phyloP scores from a whole-genome alignment of 177 flowering plant genomes.

The Vitis hybrid region DNA sequence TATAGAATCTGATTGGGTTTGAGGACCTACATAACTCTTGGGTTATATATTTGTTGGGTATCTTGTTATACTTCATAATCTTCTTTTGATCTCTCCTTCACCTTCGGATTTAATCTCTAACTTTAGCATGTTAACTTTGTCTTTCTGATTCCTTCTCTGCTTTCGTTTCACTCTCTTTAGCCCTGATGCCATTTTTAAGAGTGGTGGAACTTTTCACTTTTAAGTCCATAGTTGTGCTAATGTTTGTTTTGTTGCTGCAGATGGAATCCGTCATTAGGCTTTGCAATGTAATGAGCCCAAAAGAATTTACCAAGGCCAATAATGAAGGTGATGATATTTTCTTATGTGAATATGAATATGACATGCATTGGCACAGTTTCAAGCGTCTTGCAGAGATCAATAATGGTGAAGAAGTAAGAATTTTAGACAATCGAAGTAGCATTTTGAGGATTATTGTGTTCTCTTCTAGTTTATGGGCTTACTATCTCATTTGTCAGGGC shows the following conservation, averaged over 20 bases:
- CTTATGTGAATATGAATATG: conserved; percentile 91
- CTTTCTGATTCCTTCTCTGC: background rate
- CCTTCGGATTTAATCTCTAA: background rate
- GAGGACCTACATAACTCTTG: background rate
- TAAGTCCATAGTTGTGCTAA: conserved; percentile 1
- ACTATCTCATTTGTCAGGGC: conserved; percentile 39
- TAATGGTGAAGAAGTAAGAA: conserved; percentile 50
- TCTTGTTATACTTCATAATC: background rate
- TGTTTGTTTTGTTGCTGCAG: conserved; percentile 36
- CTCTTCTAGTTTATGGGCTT: conserved; percentile 9
- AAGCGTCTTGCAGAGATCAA: conserved; percentile 80
- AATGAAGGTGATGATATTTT: conserved; percentile 93
- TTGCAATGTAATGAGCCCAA: conserved; percentile 70
- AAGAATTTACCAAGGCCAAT: conserved; percentile 68
- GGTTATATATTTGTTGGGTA: background rate
- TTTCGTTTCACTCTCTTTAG: background rate
- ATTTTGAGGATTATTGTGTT: background rate
- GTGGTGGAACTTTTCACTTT: background rate
- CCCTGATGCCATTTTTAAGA: conserved; percentile 1
- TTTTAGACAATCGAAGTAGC: background rate
- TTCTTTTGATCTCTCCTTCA: background rate
- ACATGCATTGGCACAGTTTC: conserved; percentile 85
- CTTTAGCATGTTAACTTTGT: background rate
- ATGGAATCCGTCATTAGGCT: conserved; percentile 82
- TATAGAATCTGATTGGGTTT: background rate